Base-by-base conservation (phyloP, 768 basidiomycete genomes). In the Auriscalpium microsporum region DNA sequence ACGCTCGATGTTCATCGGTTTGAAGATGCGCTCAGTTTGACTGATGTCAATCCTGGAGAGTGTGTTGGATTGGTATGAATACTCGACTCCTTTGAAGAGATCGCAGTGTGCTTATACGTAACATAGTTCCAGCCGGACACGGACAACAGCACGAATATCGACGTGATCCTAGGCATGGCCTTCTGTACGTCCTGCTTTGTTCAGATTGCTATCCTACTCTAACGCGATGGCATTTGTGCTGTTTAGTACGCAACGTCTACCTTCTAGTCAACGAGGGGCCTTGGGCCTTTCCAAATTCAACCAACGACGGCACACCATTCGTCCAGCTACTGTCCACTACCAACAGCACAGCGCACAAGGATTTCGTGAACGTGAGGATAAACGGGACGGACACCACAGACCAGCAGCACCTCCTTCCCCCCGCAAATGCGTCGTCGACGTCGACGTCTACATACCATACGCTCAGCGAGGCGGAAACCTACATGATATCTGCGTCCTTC, bases 101-200 rank as follows among this genome's bases (percentile, higher is more conserved):
- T 17, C 13, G 45, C 46, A 3, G 10, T 21, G 3, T 50, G 21
- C 19, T 11, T 45, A 10, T 48, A 40, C 45, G 50, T 16, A 55
- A 21, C 17, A n/a, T 55, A 87, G 86, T 87, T 85, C 70, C 86
- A 88, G 62, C 83, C 85, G 9, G 75, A 78, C 38, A 75, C 78
- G 4, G 76, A 75, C 54, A 52, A 86, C 84, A 71, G 77, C 42
- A 71, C 77, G 36, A 73, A 67, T 21, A 86, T 74, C 57, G 86
- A 87, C 61, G 76, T 82, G 68, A 77, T 88, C 46, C 72, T 88
- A 38, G 86, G 87, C 55, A 87, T 87, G 83, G 77, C 79, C 13
- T 86, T 86, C 68, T 67, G 84, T 84, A 61, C 63, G 82, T 17
- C 8, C 10, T 38, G 45, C 44, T 21, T n/a, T 19, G 8, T 40